Evolutionary conservation across 1,284 basidiomycete genomes (phyloP).

Genomic region (Marasmius fiardii): DNA sequence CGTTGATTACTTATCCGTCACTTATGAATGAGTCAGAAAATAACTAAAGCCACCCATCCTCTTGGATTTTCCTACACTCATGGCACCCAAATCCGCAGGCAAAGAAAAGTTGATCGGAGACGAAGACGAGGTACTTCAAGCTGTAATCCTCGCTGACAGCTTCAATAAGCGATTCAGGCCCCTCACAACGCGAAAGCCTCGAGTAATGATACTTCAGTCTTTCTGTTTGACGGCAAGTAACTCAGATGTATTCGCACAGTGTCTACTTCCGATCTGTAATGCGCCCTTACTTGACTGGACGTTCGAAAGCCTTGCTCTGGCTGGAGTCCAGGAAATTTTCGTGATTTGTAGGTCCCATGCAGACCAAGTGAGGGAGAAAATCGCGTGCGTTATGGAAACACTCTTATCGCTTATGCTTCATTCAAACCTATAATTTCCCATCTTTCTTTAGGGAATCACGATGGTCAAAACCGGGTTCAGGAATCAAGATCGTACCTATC

Average conservation of each 20-base stretch:
- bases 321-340: conserved; percentile 94
- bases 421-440: conserved; percentile 13
- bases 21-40: too few species aligned
- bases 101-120: conserved; percentile 63
- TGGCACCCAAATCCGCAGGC: conserved; percentile 60
- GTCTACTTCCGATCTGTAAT: conserved; percentile 92
- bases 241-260: conserved; percentile 43
- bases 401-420: conserved; percentile 7
- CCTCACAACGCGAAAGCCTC: conserved; percentile 78
- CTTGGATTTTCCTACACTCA: conserved; percentile 26
- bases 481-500: conserved; percentile 85
- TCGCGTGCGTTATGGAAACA: conserved; percentile 54
- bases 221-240: conserved; percentile 14
- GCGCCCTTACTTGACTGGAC: conserved; percentile 95
- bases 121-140: conserved; percentile 84
- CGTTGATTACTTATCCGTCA: background rate
- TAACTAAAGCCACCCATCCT: too few species aligned
- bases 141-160: conserved; percentile 91
- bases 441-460: conserved; percentile 59
- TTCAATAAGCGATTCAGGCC: conserved; percentile 93
- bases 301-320: conserved; percentile 88
- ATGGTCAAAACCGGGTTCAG: conserved; percentile 74
- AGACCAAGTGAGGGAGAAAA: conserved; percentile 76
- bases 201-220: conserved; percentile 47
- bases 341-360: conserved; percentile 89